phyloP scores from a whole-genome alignment of 306 rosid genomes.

The Heteromeles arbutifolia region DNA sequence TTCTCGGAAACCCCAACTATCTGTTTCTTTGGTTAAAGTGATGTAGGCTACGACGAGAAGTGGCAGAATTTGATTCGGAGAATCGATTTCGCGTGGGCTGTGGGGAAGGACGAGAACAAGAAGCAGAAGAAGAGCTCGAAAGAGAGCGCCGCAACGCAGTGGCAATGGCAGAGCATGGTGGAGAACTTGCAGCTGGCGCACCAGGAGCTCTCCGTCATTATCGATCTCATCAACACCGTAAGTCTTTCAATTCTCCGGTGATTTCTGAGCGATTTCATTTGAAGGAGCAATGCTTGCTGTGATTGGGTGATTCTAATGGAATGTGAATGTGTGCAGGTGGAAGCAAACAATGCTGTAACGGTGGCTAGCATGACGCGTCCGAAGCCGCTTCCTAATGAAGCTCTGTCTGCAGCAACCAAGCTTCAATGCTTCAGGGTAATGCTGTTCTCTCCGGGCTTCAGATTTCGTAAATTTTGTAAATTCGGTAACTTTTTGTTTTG shows the following conservation, averaged over 20 bases:
- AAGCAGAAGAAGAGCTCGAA: conserved; percentile 73
- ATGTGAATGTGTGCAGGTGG: conserved; percentile 50
- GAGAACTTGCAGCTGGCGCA: conserved; percentile 82
- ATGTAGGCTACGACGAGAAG: conserved; percentile 76
- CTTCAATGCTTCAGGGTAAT: conserved; percentile 79
- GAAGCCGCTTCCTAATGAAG: conserved; percentile 70
- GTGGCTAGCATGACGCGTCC: conserved; percentile 87
- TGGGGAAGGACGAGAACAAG: conserved; percentile 73
- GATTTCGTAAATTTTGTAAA: background rate
- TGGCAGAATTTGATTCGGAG: conserved; percentile 63
- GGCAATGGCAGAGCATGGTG: conserved; percentile 90
- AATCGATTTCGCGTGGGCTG: conserved; percentile 87
- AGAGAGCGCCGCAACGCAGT: conserved; percentile 64
- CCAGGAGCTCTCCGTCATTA: conserved; percentile 80
- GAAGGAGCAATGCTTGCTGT: background rate
- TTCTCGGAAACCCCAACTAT: background rate
- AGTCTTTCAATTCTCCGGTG: conserved; percentile 13
- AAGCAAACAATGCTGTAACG: conserved; percentile 83
- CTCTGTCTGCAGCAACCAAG: conserved; percentile 76
- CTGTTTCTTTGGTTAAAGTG: conserved; percentile 30
- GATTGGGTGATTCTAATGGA: conserved; percentile 1
- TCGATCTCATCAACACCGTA: conserved; percentile 87
- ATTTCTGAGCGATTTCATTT: background rate
- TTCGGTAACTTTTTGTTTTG: background rate
- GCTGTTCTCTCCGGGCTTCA: too few species aligned